Evolutionary conservation across 225 moss, liverwort and hornwort genomes (phyloP), one percentile per base, ranked within the genome.

Genomic region (Sphagnum tenellum): DNA sequence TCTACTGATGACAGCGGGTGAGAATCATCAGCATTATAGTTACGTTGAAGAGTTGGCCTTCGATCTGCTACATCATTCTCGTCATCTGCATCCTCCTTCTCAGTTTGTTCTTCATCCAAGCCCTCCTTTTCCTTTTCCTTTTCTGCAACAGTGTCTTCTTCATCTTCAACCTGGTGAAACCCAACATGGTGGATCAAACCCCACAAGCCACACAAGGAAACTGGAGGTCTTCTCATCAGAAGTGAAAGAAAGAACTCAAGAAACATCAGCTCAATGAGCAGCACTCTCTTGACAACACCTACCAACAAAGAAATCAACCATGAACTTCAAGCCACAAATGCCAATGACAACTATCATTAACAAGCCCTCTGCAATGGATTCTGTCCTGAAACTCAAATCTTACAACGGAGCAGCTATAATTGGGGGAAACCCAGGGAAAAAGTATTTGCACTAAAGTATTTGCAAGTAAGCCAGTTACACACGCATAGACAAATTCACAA

Each of bases 21-120:
- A 12, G 72, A 58, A 57, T 74, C 76, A 70, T 71, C 73, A 50
- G 66, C 77, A 70, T 78, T 83, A 72, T 79, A 85, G 56, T 79
- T 77, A 62, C 90, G 93, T 70, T 86, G 85, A 67, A 88, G 70
- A 29, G 77, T 85, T 13, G 85, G 90, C 67, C 86, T 82, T 49
- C 82, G 79, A 71, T 86, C 87, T 55, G 87, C 98, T 7, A 81
- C 76, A 71, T 75, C 79, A 59, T 87, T 88, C 68, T 87, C 90
- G 66, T 79, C 70, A 55, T 78, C 86, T 57, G 65, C 92, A 55
- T 72, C 80, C 72, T 82, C 89, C 67, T 84, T 87, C 10, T 83
- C 89, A 54, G 81, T 80, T 62, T 82, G 73, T 9, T 77, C 62
- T 57, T 89, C 88, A 58, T 78, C 75, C 52, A 56, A 47, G 49